phyloP scores from a whole-genome alignment of 441 rosid species.

The Biscutella auriculata region DNA sequence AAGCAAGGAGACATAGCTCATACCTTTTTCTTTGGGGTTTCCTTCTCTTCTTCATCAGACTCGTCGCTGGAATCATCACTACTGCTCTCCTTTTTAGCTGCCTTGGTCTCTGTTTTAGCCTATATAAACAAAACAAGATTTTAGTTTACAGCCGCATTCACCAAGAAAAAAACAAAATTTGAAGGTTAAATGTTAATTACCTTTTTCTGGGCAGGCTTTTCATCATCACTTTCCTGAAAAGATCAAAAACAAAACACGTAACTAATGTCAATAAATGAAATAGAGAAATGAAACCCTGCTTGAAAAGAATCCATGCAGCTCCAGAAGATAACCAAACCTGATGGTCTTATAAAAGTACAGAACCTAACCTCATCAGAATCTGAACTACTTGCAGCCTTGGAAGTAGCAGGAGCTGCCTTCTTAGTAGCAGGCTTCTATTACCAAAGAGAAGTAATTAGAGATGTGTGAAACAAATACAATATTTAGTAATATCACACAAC shows the following conservation, averaged over 20 bases:
- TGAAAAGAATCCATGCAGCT: too few species aligned
- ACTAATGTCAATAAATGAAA: not conserved
- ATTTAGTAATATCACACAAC: not conserved
- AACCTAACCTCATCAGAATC: conserved; percentile 29
- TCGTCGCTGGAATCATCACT: conserved; percentile 44
- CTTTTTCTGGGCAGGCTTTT: conserved; percentile 36
- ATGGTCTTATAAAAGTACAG: not conserved
- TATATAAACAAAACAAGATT: too few species aligned
- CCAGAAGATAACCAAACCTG: not conserved
- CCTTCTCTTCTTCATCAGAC: conserved; percentile 44
- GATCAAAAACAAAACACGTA: not conserved
- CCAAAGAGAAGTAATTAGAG: not conserved
- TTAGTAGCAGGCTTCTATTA: conserved; percentile 16
- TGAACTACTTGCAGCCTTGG: conserved; percentile 23
- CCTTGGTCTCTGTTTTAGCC: conserved; percentile 16
- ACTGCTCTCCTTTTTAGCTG: conserved; percentile 33
- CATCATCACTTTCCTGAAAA: conserved; percentile 32
- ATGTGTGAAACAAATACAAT: not conserved
- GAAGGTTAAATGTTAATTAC: too few species aligned
- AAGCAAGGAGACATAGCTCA: not conserved
- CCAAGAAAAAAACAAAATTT: too few species aligned
- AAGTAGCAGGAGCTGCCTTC: conserved; percentile 16
- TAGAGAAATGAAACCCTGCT: too few species aligned
- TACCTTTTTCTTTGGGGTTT: conserved; percentile 46
- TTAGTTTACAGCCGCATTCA: too few species aligned